Evolutionary conservation across 2,329 filamentous ascomycete genomes (phyloP), one percentile per base, ranked within the genome.

Genomic region (Ophiostoma novo-ulmi): DNA sequence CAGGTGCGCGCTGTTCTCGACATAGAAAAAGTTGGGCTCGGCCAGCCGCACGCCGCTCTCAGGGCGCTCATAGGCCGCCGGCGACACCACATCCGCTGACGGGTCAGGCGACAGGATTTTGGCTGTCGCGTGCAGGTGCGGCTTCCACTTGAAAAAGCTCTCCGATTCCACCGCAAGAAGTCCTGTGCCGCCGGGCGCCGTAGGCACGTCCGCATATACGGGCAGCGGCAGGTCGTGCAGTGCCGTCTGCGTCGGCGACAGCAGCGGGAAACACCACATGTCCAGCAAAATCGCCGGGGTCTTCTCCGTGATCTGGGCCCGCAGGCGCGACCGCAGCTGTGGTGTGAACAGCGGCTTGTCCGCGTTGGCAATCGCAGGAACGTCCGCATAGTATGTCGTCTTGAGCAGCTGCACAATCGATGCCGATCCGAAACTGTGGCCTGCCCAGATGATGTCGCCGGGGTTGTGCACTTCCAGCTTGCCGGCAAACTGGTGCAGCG

Each of bases 351-450:
- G 82, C 0, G 89, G 86, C 36, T 81, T 81, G 68, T 83, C 81
- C 73, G 86, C 85, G 39, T 78, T 76, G 6, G 79, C 77, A 1
- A 87, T 77, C 17, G 82, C 81, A 0, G 85, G 79, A 1, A 79
- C 75, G 55, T 80, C 81, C 14, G 85, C 83, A 79, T 93, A 92
- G 81, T 89, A 94, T 13, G 90, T 87, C 69, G 87, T 90, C 81
- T 97, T 97, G 68, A 94, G 81, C 70, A 96, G 86, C 77, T 96
- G 93, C 1, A 91, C 84, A 26, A 87, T 83, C 0, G 91, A 92
- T 0, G 91, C 86, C 0, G 89, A 90, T 31, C 93, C 93, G 74
- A 96, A 96, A 22, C 89, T 93, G 78, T 97, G 93, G 4, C 93
- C 93, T 0, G 86, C 87, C 77, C 91, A 94, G 61, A 89, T 86